A percentile compares a stretch with the other conserved stretches of the same genome.
phyloP scores from a whole-genome alignment of 345 rosid genomes.

The Pseudoturritis turrita region DNA sequence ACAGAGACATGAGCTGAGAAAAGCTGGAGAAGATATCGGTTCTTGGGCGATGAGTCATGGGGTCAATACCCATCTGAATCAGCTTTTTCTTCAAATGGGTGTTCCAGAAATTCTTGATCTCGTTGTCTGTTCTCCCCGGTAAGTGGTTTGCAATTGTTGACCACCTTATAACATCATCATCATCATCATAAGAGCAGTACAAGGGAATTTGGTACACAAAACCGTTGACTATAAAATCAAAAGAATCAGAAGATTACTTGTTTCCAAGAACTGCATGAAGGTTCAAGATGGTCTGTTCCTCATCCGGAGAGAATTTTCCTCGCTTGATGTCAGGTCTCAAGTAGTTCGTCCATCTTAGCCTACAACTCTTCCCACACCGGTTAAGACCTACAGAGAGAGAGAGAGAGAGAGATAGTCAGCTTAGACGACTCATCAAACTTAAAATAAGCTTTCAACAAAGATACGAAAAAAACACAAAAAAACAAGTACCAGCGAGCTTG shows the following conservation, averaged over 20 bases:
- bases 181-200: not conserved
- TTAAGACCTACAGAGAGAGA: slow-evolving; percentile 48
- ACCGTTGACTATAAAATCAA: slow-evolving; percentile 12
- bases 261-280: slow-evolving; percentile 81
- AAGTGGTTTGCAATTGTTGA: slow-evolving; percentile 72
- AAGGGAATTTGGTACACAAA: slow-evolving; percentile 1
- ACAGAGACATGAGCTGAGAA: slow-evolving; percentile 33
- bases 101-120: slow-evolving; percentile 80
- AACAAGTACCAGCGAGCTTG: slow-evolving; percentile 54
- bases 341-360: slow-evolving; percentile 84
- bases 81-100: slow-evolving; percentile 81
- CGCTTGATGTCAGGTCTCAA: slow-evolving; percentile 83
- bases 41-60: slow-evolving; percentile 73
- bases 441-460: not conserved
- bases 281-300: slow-evolving; percentile 73
- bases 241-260: slow-evolving; percentile 42
- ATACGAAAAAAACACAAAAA: not conserved
- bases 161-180: slow-evolving; percentile 46
- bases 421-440: not conserved
- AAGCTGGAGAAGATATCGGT: slow-evolving; percentile 37
- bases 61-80: slow-evolving; percentile 75
- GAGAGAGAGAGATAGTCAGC: not conserved
- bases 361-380: slow-evolving; percentile 83
- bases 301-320: slow-evolving; percentile 75
- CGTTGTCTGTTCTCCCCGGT: slow-evolving; percentile 74